Percentiles rank a stretch among this genome's conserved stretches.
phyloP scores from a whole-genome alignment of 768 basidiomycete genomes.

The Kwoniella sp. region DNA sequence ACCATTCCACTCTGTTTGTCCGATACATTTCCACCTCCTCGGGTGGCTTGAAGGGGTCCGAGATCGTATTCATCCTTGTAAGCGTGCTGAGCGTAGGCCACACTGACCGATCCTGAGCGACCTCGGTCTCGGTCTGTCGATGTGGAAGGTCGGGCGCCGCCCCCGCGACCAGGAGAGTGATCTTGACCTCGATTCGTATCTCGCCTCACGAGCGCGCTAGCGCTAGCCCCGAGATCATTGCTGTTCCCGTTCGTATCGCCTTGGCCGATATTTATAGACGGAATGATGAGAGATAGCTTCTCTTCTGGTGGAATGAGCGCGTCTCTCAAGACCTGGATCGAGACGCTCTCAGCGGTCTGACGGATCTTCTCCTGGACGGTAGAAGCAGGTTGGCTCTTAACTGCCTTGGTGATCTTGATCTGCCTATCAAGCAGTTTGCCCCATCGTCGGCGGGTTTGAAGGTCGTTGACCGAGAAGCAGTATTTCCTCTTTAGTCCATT shows the following conservation, averaged over 20 bases:
- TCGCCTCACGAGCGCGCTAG: neutral
- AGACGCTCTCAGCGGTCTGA: slow-evolving; percentile 71
- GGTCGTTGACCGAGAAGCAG: slow-evolving; percentile 90
- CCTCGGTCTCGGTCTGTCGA: slow-evolving; percentile 16
- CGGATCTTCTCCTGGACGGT: slow-evolving; percentile 55
- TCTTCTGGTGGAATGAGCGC: slow-evolving; percentile 64
- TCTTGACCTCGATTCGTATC: neutral
- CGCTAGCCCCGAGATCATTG: neutral
- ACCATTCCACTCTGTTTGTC: slow-evolving; percentile 67
- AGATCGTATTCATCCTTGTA: slow-evolving; percentile 17
- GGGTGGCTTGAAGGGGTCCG: slow-evolving; percentile 18
- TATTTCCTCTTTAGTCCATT: slow-evolving; percentile 75
- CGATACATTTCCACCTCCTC: neutral
- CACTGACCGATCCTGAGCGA: slow-evolving; percentile 23
- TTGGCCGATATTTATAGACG: neutral
- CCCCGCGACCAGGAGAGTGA: neutral
- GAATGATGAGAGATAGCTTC: slow-evolving; percentile 4
- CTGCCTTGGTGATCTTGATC: slow-evolving; percentile 23
- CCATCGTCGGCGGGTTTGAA: slow-evolving; percentile 65
- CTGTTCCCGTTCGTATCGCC: neutral
- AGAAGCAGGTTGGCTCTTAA: neutral
- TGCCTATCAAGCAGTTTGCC: slow-evolving; percentile 35
- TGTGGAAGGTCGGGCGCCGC: neutral
- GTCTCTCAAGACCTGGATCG: slow-evolving; percentile 82
- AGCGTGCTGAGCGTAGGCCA: slow-evolving; percentile 48